These are phyloP conservation scores for Shiraia sp. DNA, from an alignment of 2,329 filamentous ascomycete genomes.

Conservation along the genomic window DNA sequence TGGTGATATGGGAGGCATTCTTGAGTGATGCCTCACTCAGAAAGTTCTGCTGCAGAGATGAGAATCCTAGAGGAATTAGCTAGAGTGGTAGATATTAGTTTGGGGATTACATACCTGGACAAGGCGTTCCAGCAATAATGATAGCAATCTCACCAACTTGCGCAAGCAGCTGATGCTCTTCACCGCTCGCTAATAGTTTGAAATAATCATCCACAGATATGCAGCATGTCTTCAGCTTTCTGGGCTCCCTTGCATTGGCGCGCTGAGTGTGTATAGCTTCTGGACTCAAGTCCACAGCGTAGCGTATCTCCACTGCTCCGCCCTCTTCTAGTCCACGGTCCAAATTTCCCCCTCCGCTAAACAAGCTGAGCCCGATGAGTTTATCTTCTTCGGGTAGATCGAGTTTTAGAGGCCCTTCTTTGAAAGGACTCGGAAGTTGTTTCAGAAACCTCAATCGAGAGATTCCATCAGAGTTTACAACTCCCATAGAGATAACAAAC, in stretches of 20 bases:
- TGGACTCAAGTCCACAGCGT: constrained; percentile 68
- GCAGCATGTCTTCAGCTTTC: constrained; percentile 59
- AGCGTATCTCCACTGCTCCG: constrained; percentile 65
- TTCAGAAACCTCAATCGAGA: constrained; percentile 11
- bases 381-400: constrained; percentile 43
- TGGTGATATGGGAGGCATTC: constrained; percentile 77
- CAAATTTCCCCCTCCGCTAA: constrained; percentile 77
- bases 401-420: constrained; percentile 63
- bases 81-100: background rate
- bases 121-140: constrained; percentile 74
- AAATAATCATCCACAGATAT: constrained; percentile 76
- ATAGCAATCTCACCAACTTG: constrained; percentile 67
- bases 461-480: constrained; percentile 13
- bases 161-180: constrained; percentile 52
- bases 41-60: constrained; percentile 62
- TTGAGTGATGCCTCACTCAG: constrained; percentile 60
- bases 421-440: constrained; percentile 19
- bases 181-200: constrained; percentile 57
- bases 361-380: constrained; percentile 66
- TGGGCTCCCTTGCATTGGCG: constrained; percentile 61
- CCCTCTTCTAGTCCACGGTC: constrained; percentile 76
- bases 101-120: constrained; percentile 52
- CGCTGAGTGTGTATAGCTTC: constrained; percentile 73
- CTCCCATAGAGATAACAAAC: constrained; percentile 61
- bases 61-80: constrained; percentile 61